Base-by-base conservation (phyloP, 2,329 filamentous ascomycete species). In the Cucurbitaria berberidis region DNA sequence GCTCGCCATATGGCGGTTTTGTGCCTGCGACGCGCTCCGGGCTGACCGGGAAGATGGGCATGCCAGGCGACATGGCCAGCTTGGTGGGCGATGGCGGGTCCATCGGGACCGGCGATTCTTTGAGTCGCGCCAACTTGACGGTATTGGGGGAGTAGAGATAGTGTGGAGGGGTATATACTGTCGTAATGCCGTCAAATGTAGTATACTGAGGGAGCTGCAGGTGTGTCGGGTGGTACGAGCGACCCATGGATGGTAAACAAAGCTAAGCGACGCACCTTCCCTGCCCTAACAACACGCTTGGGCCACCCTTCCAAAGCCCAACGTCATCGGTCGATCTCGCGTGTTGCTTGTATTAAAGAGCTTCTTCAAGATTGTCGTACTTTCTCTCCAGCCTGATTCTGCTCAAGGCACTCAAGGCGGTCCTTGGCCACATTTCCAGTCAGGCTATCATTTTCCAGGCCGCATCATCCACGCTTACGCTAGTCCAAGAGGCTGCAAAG, bases 21-120 rank as follows among this genome's bases (percentile, higher is more conserved):
- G 67, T 72, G 59, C 73, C 68, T 49, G 89, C 88, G 53, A 84
- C 80, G 66, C 86, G 86, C 64, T 89, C 86, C 9, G 86, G 85
- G 18, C 87, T 87, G 45, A 84, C 78, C 30, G 82, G 78, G 59
- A 85, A 84, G 43, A 89, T 78, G 46, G 87, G 84, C 59, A 80
- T 80, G 55, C 79, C 81, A 34, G 84, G 80, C 56, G 84, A 83
- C 64, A 81, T 81, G 55, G 80, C 77, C 62, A 80, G 81, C 70
- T 81, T 83, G 66, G 77, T 75, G 58, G 72, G 72, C 27, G 72
- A 67, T 18, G 75, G 73, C 22, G 75, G 69, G 61, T 76, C 74
- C 60, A 64, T 60, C 22, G 53, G 63, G 65, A 67, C 64, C 67
- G 72, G 63, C 44, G 60, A 63, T 53, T 73, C 70, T 64, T 69